These are phyloP conservation scores for Trichopus zeylanicus DNA, from an alignment of 116 monocot genomes.

Conservation along the genomic window DNA sequence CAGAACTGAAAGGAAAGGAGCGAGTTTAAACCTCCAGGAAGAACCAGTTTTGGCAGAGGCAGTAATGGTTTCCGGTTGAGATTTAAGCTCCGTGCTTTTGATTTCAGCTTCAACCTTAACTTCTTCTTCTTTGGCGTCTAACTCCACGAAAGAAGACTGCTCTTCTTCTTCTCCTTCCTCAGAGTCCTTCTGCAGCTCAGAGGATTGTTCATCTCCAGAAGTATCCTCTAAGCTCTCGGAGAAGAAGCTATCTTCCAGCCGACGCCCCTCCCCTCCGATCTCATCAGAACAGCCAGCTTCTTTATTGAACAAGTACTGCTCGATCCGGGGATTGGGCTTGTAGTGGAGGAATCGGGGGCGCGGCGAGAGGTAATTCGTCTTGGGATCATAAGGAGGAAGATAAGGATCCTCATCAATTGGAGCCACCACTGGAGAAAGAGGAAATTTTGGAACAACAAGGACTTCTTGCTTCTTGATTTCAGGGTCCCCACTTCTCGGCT, in stretches of 20 bases:
- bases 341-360: constrained; percentile 86
- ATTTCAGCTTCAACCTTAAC: constrained; percentile 3
- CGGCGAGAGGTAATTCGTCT: constrained; percentile 84
- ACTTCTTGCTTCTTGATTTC: not conserved
- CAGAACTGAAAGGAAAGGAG: constrained; percentile 21
- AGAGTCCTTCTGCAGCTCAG: not conserved
- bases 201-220: constrained; percentile 18
- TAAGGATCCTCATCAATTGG: no score
- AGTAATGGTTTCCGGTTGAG: not conserved
- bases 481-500: not conserved
- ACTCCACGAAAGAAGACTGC: not conserved
- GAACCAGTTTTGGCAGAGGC: not conserved
- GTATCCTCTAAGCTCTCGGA: constrained; percentile 25
- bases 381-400: constrained; percentile 79
- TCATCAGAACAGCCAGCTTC: constrained; percentile 17
- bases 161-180: constrained; percentile 2
- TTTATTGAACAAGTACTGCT: constrained; percentile 5
- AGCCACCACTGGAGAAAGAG: constrained; percentile 4
- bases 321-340: constrained; percentile 50
- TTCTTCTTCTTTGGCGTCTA: not conserved
- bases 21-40: constrained; percentile 12
- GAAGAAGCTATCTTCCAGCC: constrained; percentile 55
- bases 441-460: constrained; percentile 1
- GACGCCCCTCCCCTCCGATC: constrained; percentile 12
- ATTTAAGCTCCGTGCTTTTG: not conserved